Conservation (phyloP, 371 early-diverging fungal species). For the Syncephalastrum racemosum region DNA sequence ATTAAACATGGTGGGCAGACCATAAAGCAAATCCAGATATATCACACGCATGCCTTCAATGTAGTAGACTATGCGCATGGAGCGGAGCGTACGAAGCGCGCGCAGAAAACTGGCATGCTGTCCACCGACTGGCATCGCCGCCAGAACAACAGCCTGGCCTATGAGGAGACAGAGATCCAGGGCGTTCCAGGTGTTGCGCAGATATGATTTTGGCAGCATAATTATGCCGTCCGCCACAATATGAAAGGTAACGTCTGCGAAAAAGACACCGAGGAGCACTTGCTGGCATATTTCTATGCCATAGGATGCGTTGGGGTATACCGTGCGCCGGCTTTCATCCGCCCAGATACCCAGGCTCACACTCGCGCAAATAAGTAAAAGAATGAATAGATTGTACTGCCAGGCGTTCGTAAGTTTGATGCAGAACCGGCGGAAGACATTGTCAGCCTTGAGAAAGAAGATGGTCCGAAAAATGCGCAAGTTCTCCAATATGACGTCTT, state of each 20-base stretch:
- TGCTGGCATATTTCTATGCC: constrained; percentile 33
- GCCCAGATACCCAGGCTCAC: constrained; percentile 39
- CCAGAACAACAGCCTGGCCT: constrained; percentile 19
- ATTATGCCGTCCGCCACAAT: constrained; percentile 45
- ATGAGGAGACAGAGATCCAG: constrained; percentile 37
- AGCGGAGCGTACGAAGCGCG: constrained; percentile 38
- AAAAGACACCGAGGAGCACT: constrained; percentile 32
- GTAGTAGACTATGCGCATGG: constrained; percentile 46
- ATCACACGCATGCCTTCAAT: constrained; percentile 46
- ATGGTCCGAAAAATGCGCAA: constrained; percentile 25
- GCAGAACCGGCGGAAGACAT: constrained; percentile 16
- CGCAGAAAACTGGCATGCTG: constrained; percentile 16
- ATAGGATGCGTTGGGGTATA: constrained; percentile 4
- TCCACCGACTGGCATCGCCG: neutral
- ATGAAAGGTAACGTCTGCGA: constrained; percentile 37
- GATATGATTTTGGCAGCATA: constrained; percentile 47
- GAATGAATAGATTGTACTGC: constrained; percentile 38
- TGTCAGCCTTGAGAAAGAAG: constrained; percentile 19
- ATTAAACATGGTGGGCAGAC: constrained; percentile 50
- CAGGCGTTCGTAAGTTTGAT: neutral
- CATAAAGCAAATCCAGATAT: constrained; percentile 46
- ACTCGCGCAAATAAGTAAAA: constrained; percentile 36
- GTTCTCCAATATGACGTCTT: constrained; percentile 31
- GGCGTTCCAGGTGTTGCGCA: constrained; percentile 47
- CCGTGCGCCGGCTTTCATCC: constrained; percentile 25